phyloP scores from a whole-genome alignment of 495 filamentous ascomycete species.

The Trichoderma gamsii region DNA sequence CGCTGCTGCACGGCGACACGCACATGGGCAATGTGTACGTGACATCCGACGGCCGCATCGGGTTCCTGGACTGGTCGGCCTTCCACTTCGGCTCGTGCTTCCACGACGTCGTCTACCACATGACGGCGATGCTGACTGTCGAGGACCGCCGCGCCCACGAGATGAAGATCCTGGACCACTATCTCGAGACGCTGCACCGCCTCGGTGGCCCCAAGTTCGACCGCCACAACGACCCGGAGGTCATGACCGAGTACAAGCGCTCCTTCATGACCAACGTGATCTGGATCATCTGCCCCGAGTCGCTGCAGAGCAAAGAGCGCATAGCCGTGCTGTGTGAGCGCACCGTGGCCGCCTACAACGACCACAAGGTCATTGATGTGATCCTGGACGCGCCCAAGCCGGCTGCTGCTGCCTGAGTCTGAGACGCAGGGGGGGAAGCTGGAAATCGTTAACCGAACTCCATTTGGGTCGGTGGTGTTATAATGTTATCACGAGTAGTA shows the following conservation, averaged over 20 bases:
- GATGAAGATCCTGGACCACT: slow-evolving; percentile 56
- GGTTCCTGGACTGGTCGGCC: slow-evolving; percentile 27
- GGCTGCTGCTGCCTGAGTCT: slow-evolving; percentile 1
- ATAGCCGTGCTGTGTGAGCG: slow-evolving; percentile 17
- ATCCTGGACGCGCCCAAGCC: slow-evolving; percentile 19
- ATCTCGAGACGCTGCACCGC: slow-evolving; percentile 40
- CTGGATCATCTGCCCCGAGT: slow-evolving; percentile 56
- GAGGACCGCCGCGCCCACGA: slow-evolving; percentile 62
- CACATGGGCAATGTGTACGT: slow-evolving; percentile 28
- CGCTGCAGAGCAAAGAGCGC: slow-evolving; percentile 19
- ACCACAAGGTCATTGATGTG: slow-evolving; percentile 20
- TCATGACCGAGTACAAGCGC: slow-evolving; percentile 23
- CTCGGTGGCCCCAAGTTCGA: slow-evolving; percentile 26
- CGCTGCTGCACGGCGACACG: slow-evolving; percentile 25
- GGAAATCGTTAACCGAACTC: no score
- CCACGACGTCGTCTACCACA: slow-evolving; percentile 25
- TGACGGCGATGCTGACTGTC: slow-evolving; percentile 38
- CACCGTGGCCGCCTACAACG: slow-evolving; percentile 19
- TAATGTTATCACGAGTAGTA: no score
- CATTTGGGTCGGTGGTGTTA: no score
- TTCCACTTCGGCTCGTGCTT: slow-evolving; percentile 26
- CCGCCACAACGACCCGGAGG: slow-evolving; percentile 22
- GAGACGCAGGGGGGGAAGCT: neutral
- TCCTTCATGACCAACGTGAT: slow-evolving; percentile 36
- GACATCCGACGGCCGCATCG: slow-evolving; percentile 19